Conservation (phyloP, 2,329 filamentous ascomycete species). For the Aureobasidium sp. region DNA sequence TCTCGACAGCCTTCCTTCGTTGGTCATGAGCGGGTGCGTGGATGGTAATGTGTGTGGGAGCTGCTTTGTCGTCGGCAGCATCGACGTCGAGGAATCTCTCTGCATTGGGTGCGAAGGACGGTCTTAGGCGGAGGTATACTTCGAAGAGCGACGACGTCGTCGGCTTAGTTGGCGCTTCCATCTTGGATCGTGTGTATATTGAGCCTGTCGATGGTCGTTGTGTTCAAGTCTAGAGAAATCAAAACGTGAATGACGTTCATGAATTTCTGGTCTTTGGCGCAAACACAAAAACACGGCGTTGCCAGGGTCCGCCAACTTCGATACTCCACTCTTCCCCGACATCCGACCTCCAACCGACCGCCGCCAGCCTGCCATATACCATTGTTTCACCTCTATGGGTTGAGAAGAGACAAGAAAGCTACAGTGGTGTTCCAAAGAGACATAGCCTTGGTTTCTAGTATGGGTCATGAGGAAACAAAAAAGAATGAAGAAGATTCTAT, state of each 20-base stretch:
- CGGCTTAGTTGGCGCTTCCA: constrained; percentile 23
- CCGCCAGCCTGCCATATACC: too few relatives aligned
- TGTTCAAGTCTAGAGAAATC: not conserved
- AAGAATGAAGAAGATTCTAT: too few relatives aligned
- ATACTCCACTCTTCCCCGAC: not conserved
- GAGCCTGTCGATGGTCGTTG: not conserved
- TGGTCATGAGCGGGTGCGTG: constrained; percentile 78
- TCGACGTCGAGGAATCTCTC: constrained; percentile 88
- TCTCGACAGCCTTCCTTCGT: constrained; percentile 83
- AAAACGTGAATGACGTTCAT: not conserved
- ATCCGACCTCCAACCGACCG: not conserved
- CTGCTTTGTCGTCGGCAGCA: constrained; percentile 37
- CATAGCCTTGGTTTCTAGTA: too few relatives aligned
- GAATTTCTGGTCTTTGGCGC: not conserved
- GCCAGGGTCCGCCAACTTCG: not conserved
- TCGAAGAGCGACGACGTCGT: constrained; percentile 75
- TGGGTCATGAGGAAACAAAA: too few relatives aligned
- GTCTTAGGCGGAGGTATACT: constrained; percentile 85
- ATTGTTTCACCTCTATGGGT: too few relatives aligned
- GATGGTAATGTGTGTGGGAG: constrained; percentile 58
- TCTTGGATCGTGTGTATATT: not conserved
- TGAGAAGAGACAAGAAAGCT: too few relatives aligned
- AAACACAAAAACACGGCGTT: constrained; percentile 10
- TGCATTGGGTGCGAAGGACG: constrained; percentile 39
- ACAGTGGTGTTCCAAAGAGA: too few relatives aligned